Conservation (phyloP, 495 filamentous ascomycete species). For the Poronia punctata region DNA sequence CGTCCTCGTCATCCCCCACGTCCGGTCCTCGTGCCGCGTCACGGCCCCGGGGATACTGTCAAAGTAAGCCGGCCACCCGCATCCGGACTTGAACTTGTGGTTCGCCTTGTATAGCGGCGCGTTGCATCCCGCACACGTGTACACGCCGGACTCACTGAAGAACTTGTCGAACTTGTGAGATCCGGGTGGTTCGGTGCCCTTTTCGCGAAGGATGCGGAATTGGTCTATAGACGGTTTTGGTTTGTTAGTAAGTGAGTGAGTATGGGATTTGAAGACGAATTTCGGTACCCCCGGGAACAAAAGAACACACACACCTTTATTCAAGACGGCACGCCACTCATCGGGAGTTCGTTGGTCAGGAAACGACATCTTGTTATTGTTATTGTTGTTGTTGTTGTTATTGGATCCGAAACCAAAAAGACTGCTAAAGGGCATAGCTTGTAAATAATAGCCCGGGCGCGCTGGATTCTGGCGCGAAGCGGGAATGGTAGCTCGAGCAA, state of each 20-base stretch:
- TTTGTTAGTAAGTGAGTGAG: constrained; percentile 11
- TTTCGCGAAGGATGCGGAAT: constrained; percentile 84
- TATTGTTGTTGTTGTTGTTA: constrained; percentile 14
- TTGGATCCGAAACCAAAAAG: constrained; percentile 61
- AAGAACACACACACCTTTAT: constrained; percentile 49
- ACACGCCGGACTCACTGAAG: constrained; percentile 63
- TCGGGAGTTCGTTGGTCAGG: constrained; percentile 72
- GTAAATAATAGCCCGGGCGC: constrained; percentile 17
- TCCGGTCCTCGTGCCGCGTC: constrained; percentile 64
- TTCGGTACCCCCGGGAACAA: not conserved
- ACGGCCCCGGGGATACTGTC: constrained; percentile 90
- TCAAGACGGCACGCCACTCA: constrained; percentile 84
- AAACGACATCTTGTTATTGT: constrained; percentile 60
- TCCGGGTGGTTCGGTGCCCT: constrained; percentile 78
- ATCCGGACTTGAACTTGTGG: constrained; percentile 93
- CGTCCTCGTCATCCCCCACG: constrained; percentile 76
- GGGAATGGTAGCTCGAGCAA: constrained; percentile 22
- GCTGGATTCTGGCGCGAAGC: constrained; percentile 7
- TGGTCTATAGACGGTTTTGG: no score
- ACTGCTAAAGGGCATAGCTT: constrained; percentile 62
- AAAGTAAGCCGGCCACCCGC: constrained; percentile 97
- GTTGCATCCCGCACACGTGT: constrained; percentile 78
- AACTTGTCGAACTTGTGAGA: constrained; percentile 86
- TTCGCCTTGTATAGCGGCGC: constrained; percentile 82
- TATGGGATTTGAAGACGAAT: constrained; percentile 1